phyloP scores from a whole-genome alignment of 2,329 filamentous ascomycete species.

The Teratosphaeria viscida region DNA sequence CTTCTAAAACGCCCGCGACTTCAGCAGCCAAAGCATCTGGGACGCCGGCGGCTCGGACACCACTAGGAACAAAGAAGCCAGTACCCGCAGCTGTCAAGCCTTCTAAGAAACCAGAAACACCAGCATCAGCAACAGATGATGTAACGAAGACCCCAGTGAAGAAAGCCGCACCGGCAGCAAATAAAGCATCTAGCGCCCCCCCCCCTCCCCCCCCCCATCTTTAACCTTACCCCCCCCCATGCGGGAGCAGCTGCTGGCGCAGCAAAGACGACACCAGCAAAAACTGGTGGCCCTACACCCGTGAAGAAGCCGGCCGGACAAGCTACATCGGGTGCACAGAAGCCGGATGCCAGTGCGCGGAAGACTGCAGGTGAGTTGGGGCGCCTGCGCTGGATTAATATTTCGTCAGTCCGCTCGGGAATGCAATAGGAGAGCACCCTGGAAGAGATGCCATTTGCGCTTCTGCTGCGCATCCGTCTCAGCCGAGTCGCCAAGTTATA shows the following conservation, averaged over 20 bases:
- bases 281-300: conserved; percentile 8
- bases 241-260: conserved; percentile 1
- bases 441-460: background rate
- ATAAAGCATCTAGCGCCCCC: conserved; percentile 5
- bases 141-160: conserved; percentile 10
- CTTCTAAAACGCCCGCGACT: background rate
- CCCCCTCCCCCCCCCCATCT: no score
- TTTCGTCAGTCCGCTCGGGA: no score
- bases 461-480: background rate
- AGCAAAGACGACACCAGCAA: conserved; percentile 8
- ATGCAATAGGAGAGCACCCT: no score
- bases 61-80: conserved; percentile 14
- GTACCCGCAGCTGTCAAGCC: conserved; percentile 10
- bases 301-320: conserved; percentile 10
- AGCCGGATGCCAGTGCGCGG: conserved; percentile 5
- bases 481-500: background rate
- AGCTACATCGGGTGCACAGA: conserved; percentile 7
- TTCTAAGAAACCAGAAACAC: conserved; percentile 1
- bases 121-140: conserved; percentile 14
- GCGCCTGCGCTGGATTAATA: background rate
- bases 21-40: conserved; percentile 9
- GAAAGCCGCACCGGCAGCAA: conserved; percentile 14
- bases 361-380: conserved; percentile 1
- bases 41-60: background rate
- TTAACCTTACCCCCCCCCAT: no score